phyloP scores from a whole-genome alignment of 495 filamentous ascomycete species.

The Aspergillus kassunensis region DNA sequence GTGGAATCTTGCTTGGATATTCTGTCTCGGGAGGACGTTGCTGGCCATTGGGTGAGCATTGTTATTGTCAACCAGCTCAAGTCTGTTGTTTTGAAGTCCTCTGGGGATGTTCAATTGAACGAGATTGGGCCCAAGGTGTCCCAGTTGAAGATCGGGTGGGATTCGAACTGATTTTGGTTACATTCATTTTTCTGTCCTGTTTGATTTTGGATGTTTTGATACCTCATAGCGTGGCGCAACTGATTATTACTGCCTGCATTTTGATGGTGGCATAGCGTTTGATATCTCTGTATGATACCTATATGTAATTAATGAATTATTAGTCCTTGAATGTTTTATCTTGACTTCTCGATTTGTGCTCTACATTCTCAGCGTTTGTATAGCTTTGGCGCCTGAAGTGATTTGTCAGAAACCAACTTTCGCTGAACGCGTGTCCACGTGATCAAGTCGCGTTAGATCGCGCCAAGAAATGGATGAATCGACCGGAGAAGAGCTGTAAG shows the following conservation, averaged over 20 bases:
- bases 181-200: not conserved
- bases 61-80: slow-evolving; percentile 39
- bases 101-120: slow-evolving; percentile 35
- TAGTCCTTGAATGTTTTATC: not conserved
- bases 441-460: slow-evolving; percentile 32
- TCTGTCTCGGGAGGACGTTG: slow-evolving; percentile 36
- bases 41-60: slow-evolving; percentile 42
- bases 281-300: slow-evolving; percentile 18
- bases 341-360: no score
- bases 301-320: not conserved
- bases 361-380: no score
- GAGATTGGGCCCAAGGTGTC: slow-evolving; percentile 36
- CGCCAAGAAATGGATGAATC: slow-evolving; percentile 7
- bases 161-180: slow-evolving; percentile 1
- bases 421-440: slow-evolving; percentile 39
- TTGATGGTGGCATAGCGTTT: slow-evolving; percentile 22
- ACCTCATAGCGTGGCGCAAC: slow-evolving; percentile 24
- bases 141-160: slow-evolving; percentile 32
- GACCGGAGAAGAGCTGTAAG: not conserved
- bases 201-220: slow-evolving; percentile 20
- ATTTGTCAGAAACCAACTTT: slow-evolving; percentile 25
- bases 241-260: slow-evolving; percentile 17
- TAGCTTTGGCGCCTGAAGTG: not conserved
- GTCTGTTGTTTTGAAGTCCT: slow-evolving; percentile 45
- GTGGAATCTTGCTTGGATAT: slow-evolving; percentile 42